A percentile compares a stretch with the other conserved stretches of the same genome.
These are phyloP conservation scores for Schwanniomyces vanrijiae DNA, from an alignment of 805 yeast species.

Conservation along the genomic window DNA sequence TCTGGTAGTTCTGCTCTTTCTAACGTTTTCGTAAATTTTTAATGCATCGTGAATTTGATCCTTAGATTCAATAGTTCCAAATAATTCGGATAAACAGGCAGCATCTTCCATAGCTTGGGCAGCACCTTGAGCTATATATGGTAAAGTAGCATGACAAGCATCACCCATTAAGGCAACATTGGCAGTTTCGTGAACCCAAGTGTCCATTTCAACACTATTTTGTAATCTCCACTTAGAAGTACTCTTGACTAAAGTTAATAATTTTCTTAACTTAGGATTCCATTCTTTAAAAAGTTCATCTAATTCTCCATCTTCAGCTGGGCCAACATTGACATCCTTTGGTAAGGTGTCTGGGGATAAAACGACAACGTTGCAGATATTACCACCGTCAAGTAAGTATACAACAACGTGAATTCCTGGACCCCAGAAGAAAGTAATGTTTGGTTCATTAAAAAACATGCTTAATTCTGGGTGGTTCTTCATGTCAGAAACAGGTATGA, in stretches of 20 bases:
- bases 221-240: conserved; percentile 28
- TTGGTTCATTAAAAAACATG: conserved; percentile 16
- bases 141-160: conserved; percentile 35
- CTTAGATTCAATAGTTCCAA: conserved; percentile 14
- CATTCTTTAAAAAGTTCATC: conserved; percentile 19
- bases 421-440: conserved; percentile 32
- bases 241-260: conserved; percentile 16
- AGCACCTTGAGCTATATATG: conserved; percentile 33
- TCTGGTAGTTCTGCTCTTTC: conserved; percentile 23
- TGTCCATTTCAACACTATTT: conserved; percentile 19
- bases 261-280: conserved; percentile 23
- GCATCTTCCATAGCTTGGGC: conserved; percentile 35
- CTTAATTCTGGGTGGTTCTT: conserved; percentile 15
- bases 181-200: conserved; percentile 27
- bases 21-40: conserved; percentile 15
- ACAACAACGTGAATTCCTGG: conserved; percentile 26
- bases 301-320: conserved; percentile 23
- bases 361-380: conserved; percentile 25
- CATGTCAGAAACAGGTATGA: conserved; percentile 17
- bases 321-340: conserved; percentile 13
- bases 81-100: conserved; percentile 22
- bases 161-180: conserved; percentile 32
- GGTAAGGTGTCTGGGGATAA: conserved; percentile 28
- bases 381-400: conserved; percentile 25
- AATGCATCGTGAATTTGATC: conserved; percentile 16